Percentiles rank a stretch among this genome's conserved stretches.
phyloP scores from a whole-genome alignment of 2,329 filamentous ascomycete species.

The Dactylellina cionopaga region DNA sequence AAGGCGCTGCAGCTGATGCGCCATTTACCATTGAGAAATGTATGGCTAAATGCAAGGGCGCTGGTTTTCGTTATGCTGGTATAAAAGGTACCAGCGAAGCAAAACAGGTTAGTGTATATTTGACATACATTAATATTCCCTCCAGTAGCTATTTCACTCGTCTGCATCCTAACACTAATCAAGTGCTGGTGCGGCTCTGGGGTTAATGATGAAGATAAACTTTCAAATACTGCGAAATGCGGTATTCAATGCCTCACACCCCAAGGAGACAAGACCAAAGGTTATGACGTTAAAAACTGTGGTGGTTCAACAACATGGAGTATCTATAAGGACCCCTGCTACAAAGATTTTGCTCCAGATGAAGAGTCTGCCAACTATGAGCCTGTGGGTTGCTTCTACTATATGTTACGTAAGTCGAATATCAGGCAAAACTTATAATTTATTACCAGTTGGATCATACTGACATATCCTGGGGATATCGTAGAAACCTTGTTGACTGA shows the following conservation, averaged over 20 bases:
- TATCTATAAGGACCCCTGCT: conserved; percentile 27
- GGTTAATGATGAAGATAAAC: background rate
- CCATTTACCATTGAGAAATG: conserved; percentile 12
- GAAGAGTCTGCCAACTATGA: background rate
- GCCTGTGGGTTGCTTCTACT: conserved; percentile 11
- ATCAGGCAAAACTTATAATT: background rate
- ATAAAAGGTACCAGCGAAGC: conserved; percentile 1
- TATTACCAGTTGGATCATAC: background rate
- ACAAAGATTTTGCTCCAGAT: background rate
- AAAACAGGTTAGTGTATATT: conserved; percentile 7
- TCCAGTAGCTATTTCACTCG: no score
- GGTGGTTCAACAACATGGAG: conserved; percentile 10
- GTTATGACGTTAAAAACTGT: background rate
- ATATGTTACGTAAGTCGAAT: background rate
- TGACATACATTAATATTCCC: no score
- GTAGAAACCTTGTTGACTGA: no score
- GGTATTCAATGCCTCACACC: background rate
- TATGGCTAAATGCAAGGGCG: conserved; percentile 13
- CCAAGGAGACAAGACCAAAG: background rate
- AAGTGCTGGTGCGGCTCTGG: conserved; percentile 21
- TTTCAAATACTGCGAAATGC: background rate
- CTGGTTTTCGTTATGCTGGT: conserved; percentile 29
- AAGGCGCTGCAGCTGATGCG: background rate
- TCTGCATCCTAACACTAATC: no score
- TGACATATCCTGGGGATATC: background rate